Evolutionary conservation across 164 flowering plant genomes (phyloP), one percentile per base, ranked within the genome.

Genomic region (Sextonia rubra): DNA sequence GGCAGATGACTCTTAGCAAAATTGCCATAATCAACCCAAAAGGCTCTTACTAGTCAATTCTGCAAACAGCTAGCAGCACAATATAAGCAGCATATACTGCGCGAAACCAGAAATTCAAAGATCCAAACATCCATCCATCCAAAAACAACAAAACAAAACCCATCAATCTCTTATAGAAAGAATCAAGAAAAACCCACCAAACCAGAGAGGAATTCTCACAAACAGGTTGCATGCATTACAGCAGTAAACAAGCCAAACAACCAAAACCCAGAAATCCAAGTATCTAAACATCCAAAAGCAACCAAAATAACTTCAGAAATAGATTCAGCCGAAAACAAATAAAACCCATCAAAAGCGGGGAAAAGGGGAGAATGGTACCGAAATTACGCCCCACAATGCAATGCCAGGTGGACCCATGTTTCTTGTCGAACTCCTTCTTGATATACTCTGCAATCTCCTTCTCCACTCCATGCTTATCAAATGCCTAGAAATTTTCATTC

Each of bases 351-450:
- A 52, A 52, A 52, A 15, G 4, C 6, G 17, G 17, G 58, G 58
- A 20, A 18, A 61, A 25, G 27, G 64, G 27, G 12, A 60, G 12
- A 72, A 32, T 72, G 27, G 23, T 90, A 96, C 98, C 98, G 64
- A 96, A 96, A 81, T 96, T 96, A 80, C 94, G 91, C 66, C 99
- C 99, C 24, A 96, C 99, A 58, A 96, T 96, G 81, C 99, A 96
- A 86, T 96, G 99, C 98, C 98, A 96, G 73, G 99, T 93, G 18
- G 95, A 89, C 2, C 99, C 99, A 61, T 93, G 89, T 81, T 85
- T 92, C 88, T 83, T 87, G 77, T 96, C 99, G 74, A 96, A 92
- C 80, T 90, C 97, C 86, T 96, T 96, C 89, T 96, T 93, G 47
- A 96, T 92, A 69, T 81, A 73, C 89, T 93, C 99, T 0, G 99